Conservation (phyloP, 768 basidiomycete species). For the Suillus subaureus region DNA sequence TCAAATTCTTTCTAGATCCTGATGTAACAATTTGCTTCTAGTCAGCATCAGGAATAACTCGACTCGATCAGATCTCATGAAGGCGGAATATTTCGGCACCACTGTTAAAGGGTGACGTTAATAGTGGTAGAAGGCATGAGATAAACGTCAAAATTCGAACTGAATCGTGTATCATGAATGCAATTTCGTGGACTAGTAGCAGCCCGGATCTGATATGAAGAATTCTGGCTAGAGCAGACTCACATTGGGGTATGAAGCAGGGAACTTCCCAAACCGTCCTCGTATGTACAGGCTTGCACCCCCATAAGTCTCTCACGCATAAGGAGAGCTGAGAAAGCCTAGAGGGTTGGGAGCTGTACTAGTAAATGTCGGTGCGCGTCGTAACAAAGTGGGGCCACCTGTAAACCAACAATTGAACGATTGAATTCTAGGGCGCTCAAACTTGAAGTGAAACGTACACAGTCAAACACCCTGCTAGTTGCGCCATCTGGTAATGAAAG, state of each 20-base stretch:
- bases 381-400: neutral
- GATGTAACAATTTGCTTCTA: neutral
- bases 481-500: neutral
- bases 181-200: neutral
- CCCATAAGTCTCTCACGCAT: neutral
- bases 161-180: neutral
- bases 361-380: neutral
- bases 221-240: neutral
- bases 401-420: neutral
- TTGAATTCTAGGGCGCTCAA: neutral
- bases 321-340: neutral
- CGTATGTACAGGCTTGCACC: neutral
- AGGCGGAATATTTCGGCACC: neutral
- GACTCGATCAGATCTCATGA: neutral
- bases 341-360: neutral
- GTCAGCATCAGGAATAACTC: neutral
- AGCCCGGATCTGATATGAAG: neutral
- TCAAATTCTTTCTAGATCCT: no score
- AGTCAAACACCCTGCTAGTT: neutral
- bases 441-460: neutral
- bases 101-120: neutral
- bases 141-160: neutral
- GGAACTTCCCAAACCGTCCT: neutral
- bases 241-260: neutral
- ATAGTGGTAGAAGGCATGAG: neutral